Evolutionary conservation across 2,329 filamentous ascomycete genomes (phyloP), one percentile per base, ranked within the genome.

Genomic region (Aspergillus sergii): DNA sequence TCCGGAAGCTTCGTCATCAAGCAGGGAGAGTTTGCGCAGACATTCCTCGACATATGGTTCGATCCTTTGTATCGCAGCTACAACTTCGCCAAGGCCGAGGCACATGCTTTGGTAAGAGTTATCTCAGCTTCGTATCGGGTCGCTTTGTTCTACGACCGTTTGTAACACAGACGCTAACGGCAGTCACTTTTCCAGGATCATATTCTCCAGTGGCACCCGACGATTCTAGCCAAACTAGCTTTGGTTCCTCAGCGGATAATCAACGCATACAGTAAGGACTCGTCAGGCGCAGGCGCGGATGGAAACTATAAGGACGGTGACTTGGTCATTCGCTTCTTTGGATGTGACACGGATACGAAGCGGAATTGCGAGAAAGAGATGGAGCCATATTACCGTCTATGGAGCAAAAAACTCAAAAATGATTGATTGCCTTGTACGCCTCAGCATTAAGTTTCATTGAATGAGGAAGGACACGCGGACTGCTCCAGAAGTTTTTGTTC

Each of bases 171-270:
- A 53, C 26, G 60, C 73, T 81, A 66, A 83, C 58, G 26, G 53
- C 48, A 26, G 63, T 50, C 16, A 43, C 61, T 62, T 53, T 36
- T 60, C 36, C 66, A 94, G 91, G 91, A 94, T 79, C 92, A 95
- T 75, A 91, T 94, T 69, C 88, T 92, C 39, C 94, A 97, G 83
- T 99, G 95, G 96, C 95, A 99, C 75, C 93, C 94, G 32, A 99
- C 95, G 0, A 90, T 99, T 51, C 86, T 99, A 12, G 93, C 94
- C 43, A 95, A 93, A 75, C 82, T 98, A 65, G 94, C 91, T 1
- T 84, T 99, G 26, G 84, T 99, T n/a, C 93, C 94, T 2, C 95
- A 99, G 78, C 87, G 90, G 58, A 83, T 85, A 39, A 81, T 99
- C 75, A 96, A 96, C 73, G 86, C 92, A 0, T 98, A 97, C 78